A percentile compares a stretch with the other conserved stretches of the same genome.
phyloP scores from a whole-genome alignment of 306 rosid species.

The Cicer arietinum region DNA sequence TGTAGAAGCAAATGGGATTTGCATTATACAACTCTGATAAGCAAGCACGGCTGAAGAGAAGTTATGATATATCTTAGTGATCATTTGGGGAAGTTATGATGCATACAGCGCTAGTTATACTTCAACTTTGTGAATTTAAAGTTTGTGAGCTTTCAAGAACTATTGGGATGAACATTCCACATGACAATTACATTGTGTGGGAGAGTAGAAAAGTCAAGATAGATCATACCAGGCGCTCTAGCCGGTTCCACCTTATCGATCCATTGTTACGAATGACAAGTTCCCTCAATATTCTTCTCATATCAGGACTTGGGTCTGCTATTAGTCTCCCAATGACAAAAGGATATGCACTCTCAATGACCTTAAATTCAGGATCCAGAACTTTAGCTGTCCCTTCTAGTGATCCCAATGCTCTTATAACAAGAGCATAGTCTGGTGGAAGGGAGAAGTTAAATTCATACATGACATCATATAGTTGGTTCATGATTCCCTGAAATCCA shows the following conservation, averaged over 20 bases:
- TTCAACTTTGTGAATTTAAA: conserved; percentile 8
- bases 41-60: conserved; percentile 4
- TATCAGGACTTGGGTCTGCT: conserved; percentile 93
- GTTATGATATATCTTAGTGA: background rate
- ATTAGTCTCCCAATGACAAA: conserved; percentile 92
- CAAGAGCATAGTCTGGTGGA: conserved; percentile 98
- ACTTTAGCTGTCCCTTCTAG: conserved; percentile 96
- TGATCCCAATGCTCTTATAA: conserved; percentile 92
- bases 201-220: conserved; percentile 33
- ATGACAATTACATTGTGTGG: conserved; percentile 20
- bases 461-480: conserved; percentile 81
- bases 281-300: conserved; percentile 94
- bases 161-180: conserved; percentile 28
- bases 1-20: conserved; percentile 34
- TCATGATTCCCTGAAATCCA: conserved; percentile 91
- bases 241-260: conserved; percentile 94
- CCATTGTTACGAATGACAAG: conserved; percentile 87
- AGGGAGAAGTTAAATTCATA: conserved; percentile 88
- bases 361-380: conserved; percentile 92
- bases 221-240: conserved; percentile 81
- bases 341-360: conserved; percentile 91
- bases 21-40: conserved; percentile 6
- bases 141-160: conserved; percentile 20
- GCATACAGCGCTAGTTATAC: background rate
- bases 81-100: conserved; percentile 21